A percentile compares a stretch with the other conserved stretches of the same genome.
phyloP scores from a whole-genome alignment of 495 filamentous ascomycete species.

The Tuber indicum region DNA sequence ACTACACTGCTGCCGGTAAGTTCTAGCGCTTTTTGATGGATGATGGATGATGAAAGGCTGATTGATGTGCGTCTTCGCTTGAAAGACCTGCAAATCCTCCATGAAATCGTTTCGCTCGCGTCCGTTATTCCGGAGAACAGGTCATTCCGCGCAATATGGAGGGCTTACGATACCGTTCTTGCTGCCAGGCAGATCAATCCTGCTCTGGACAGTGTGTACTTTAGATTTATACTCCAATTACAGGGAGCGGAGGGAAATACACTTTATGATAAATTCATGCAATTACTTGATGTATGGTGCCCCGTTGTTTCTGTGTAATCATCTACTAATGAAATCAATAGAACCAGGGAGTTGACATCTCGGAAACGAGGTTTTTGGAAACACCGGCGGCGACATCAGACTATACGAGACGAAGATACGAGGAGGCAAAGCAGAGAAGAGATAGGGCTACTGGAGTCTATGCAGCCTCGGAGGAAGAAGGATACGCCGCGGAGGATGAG shows the following conservation, averaged over 20 bases:
- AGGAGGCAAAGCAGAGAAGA: slow-evolving; percentile 30
- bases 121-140: slow-evolving; percentile 31
- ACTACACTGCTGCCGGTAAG: slow-evolving; percentile 29
- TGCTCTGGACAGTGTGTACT: slow-evolving; percentile 35
- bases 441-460: slow-evolving; percentile 21
- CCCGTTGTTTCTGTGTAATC: not conserved
- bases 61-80: not conserved
- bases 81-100: slow-evolving; percentile 40
- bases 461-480: slow-evolving; percentile 15
- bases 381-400: slow-evolving; percentile 28
- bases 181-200: slow-evolving; percentile 36
- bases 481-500: slow-evolving; percentile 33
- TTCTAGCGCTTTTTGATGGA: not conserved
- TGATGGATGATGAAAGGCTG: not conserved
- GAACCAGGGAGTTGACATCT: slow-evolving; percentile 28
- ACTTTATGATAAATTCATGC: slow-evolving; percentile 38
- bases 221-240: slow-evolving; percentile 36
- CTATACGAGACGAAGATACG: slow-evolving; percentile 36
- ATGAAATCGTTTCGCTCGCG: slow-evolving; percentile 41
- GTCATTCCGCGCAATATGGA: slow-evolving; percentile 36
- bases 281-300: slow-evolving; percentile 23
- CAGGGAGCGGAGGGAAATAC: slow-evolving; percentile 27
- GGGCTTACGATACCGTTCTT: slow-evolving; percentile 41
- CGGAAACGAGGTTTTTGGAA: slow-evolving; percentile 30
- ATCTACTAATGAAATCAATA: slow-evolving; percentile 3